A percentile compares a stretch with the other conserved stretches of the same genome.
Conservation (phyloP, 2,329 filamentous ascomycete genomes). For the Cryoendolithus antarcticus region DNA sequence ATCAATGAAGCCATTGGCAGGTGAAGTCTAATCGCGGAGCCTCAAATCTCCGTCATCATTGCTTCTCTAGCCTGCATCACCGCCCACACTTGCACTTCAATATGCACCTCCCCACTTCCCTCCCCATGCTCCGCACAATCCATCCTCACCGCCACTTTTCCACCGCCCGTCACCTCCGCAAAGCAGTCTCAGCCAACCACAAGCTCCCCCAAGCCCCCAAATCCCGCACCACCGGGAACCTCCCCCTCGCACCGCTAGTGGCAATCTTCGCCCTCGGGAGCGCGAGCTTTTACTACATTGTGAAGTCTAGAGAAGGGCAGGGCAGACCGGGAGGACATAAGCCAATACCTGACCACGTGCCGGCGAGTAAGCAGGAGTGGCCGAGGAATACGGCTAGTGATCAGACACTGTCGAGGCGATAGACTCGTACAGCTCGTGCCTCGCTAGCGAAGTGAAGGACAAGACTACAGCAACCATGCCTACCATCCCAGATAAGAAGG, state of each 20-base stretch:
- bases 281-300: constrained; percentile 34
- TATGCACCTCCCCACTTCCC: constrained; percentile 1
- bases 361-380: constrained; percentile 17
- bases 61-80: too few species aligned
- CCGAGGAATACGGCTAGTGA: constrained; percentile 10
- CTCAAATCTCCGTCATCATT: too few species aligned
- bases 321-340: constrained; percentile 15
- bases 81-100: too few species aligned
- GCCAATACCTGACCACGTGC: constrained; percentile 17
- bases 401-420: constrained; percentile 5
- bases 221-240: constrained; percentile 17
- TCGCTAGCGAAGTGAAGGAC: too few species aligned
- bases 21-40: too few species aligned
- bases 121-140: neutral
- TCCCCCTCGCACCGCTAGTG: constrained; percentile 34
- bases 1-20: too few species aligned
- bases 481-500: constrained; percentile 5
- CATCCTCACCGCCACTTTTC: constrained; percentile 1
- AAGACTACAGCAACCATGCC: too few species aligned
- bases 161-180: constrained; percentile 1
- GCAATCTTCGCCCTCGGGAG: constrained; percentile 35
- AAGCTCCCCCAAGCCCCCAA: constrained; percentile 4
- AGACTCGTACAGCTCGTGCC: neutral
- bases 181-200: constrained; percentile 6
- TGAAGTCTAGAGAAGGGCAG: constrained; percentile 31